A percentile compares a stretch with the other conserved stretches of the same genome.
Conservation (phyloP, 2,329 filamentous ascomycete genomes). For the Penicillium thymicola region DNA sequence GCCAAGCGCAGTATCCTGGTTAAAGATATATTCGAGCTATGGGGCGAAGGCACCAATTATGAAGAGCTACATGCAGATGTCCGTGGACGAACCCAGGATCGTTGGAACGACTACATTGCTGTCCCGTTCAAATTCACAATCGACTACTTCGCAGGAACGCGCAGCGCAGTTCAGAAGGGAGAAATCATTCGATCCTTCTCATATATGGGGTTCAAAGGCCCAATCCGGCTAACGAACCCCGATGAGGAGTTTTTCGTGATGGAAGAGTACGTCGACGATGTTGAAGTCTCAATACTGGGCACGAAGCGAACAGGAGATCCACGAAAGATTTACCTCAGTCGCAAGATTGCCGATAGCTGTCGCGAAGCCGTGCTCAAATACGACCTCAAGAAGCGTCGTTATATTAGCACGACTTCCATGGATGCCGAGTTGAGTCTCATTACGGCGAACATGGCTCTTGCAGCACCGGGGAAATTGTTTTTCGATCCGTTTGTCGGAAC, state of each 20-base stretch:
- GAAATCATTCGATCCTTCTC: constrained; percentile 76
- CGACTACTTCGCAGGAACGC: constrained; percentile 76
- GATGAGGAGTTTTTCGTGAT: constrained; percentile 75
- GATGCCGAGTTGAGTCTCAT: constrained; percentile 88
- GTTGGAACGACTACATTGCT: constrained; percentile 65
- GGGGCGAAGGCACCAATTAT: constrained; percentile 70
- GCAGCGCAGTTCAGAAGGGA: constrained; percentile 61
- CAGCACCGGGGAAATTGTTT: constrained; percentile 76
- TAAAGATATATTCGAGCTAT: constrained; percentile 83
- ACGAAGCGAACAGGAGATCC: constrained; percentile 50
- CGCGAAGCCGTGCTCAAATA: constrained; percentile 69
- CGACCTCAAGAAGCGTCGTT: constrained; percentile 87
- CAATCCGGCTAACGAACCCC: constrained; percentile 70
- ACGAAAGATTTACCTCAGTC: constrained; percentile 66
- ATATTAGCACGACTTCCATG: constrained; percentile 97
- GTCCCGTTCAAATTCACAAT: constrained; percentile 78
- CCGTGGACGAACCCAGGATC: constrained; percentile 53
- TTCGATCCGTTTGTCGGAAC: constrained; percentile 97
- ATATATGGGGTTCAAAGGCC: constrained; percentile 74
- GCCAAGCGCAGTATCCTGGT: constrained; percentile 75
- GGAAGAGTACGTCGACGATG: constrained; percentile 69
- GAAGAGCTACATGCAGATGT: constrained; percentile 66
- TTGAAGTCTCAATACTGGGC: constrained; percentile 30
- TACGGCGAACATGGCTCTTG: constrained; percentile 85
- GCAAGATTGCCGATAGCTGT: constrained; percentile 64